Percentiles rank a stretch among this genome's conserved stretches.
These are phyloP conservation scores for Vaccinium macrocarpon DNA, from an alignment of 148 eudicot genomes.

Conservation along the genomic window DNA sequence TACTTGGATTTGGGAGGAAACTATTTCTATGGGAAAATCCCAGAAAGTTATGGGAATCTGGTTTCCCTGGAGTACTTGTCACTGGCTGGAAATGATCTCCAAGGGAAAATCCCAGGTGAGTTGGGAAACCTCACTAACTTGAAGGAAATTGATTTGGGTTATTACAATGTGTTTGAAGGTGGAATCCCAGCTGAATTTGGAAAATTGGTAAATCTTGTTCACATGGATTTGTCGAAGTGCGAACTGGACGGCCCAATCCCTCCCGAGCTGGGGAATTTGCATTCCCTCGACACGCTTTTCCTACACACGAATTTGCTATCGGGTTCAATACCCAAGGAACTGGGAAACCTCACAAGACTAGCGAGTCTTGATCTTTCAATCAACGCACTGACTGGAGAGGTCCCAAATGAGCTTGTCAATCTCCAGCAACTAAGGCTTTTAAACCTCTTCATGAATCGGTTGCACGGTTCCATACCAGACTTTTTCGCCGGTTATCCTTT, in stretches of 20 bases:
- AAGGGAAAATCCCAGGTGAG: conserved; percentile 71
- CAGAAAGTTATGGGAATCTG: conserved; percentile 47
- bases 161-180: conserved; percentile 66
- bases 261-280: conserved; percentile 61
- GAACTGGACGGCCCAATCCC: conserved; percentile 71
- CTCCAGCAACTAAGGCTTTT: conserved; percentile 51
- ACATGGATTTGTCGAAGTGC: conserved; percentile 64
- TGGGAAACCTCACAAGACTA: conserved; percentile 67
- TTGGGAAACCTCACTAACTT: conserved; percentile 78
- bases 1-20: conserved; percentile 89
- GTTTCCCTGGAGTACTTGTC: conserved; percentile 52
- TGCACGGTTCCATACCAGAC: conserved; percentile 89
- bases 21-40: conserved; percentile 66
- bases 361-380: conserved; percentile 71
- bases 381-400: conserved; percentile 72
- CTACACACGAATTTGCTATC: conserved; percentile 61
- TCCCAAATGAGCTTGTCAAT: conserved; percentile 60
- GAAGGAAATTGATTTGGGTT: conserved; percentile 62
- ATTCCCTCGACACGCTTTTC: conserved; percentile 56
- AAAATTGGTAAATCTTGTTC: conserved; percentile 58
- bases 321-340: conserved; percentile 63
- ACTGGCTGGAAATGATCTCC: conserved; percentile 65
- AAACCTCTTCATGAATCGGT: conserved; percentile 73
- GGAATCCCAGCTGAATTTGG: conserved; percentile 81
- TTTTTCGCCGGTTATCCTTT: conserved; percentile 63